Evolutionary conservation across 1,284 basidiomycete genomes (phyloP).

Genomic region (Porphyrellus sp.): DNA sequence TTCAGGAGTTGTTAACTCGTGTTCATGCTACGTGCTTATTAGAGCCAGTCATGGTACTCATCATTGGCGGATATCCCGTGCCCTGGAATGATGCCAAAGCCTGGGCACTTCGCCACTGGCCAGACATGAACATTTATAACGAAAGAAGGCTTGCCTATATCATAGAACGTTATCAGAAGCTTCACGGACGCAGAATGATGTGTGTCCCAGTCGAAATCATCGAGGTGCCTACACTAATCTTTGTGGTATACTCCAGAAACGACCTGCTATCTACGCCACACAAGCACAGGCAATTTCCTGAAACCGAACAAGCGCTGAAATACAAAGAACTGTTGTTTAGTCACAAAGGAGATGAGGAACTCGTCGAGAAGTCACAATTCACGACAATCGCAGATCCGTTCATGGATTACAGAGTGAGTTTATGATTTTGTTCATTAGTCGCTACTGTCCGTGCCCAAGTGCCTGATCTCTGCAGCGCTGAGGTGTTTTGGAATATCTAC

Average conservation of each 20-base stretch:
- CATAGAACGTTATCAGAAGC: neutral
- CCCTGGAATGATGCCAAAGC: neutral
- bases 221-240: neutral
- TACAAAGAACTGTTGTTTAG: neutral
- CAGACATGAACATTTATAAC: neutral
- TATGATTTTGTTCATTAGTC: neutral
- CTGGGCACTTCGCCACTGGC: neutral
- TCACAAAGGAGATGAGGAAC: neutral
- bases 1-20: too few species aligned
- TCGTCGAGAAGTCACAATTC: neutral
- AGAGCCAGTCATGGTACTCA: neutral
- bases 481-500: too few species aligned
- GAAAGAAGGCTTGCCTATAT: neutral
- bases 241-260: neutral
- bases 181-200: neutral
- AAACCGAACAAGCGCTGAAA: neutral
- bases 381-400: neutral
- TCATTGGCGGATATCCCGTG: neutral
- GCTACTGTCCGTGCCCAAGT: neutral
- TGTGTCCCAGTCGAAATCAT: neutral
- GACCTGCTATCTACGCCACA: neutral
- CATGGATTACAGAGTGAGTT: neutral
- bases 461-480: conserved; percentile 19
- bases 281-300: neutral
- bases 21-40: neutral